phyloP scores from a whole-genome alignment of 2,329 filamentous ascomycete species.

The Geoglossum cookeanum region DNA sequence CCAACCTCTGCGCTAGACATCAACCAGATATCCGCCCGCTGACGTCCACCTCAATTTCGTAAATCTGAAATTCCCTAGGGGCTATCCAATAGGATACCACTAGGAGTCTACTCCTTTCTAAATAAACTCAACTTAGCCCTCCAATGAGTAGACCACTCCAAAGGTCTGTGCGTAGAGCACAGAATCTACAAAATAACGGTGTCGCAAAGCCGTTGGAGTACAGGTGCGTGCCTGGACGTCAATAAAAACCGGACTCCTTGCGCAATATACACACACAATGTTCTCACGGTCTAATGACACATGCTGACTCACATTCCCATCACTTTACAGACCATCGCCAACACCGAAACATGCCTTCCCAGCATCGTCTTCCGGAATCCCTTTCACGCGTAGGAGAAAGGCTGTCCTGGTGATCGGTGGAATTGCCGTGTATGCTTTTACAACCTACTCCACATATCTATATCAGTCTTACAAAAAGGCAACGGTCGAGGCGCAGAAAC shows the following conservation, averaged over 20 bases:
- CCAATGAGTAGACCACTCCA: neutral
- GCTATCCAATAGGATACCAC: neutral
- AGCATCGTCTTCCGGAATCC: neutral
- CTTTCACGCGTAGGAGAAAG: neutral
- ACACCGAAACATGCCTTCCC: neutral
- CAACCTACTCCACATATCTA: conserved; percentile 24
- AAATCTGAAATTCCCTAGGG: neutral
- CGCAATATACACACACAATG: neutral
- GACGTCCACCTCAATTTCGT: neutral
- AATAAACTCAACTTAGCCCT: neutral
- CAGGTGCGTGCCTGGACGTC: neutral
- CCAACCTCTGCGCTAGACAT: neutral
- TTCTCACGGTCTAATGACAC: neutral
- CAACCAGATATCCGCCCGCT: neutral
- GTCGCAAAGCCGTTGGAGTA: neutral
- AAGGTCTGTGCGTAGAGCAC: neutral
- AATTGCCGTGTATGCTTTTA: conserved; percentile 21
- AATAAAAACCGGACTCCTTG: neutral
- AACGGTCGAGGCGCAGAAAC: conserved; percentile 15
- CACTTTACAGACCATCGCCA: neutral
- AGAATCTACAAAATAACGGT: neutral
- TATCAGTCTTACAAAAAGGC: conserved; percentile 24
- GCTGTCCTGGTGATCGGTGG: conserved; percentile 12
- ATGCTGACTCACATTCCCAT: neutral
- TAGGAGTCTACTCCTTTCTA: neutral